Percentiles rank a stretch among this genome's conserved stretches.
phyloP scores from a whole-genome alignment of 2,329 filamentous ascomycete genomes.

The Scedosporium dehoogii region DNA sequence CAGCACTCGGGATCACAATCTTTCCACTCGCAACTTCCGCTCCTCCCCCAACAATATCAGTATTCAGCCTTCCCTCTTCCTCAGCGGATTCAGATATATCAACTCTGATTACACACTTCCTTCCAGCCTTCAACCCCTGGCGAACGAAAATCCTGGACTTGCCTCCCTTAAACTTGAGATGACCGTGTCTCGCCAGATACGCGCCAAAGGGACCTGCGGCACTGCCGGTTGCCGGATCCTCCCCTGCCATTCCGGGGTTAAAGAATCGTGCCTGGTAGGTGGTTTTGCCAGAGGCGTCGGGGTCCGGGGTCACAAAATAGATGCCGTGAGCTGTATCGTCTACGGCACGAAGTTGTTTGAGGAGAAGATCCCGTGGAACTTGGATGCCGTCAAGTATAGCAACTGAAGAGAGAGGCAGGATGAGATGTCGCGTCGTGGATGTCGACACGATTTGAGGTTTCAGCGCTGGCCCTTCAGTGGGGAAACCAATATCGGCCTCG shows the following conservation, averaged over 20 bases:
- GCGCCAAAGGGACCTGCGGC: constrained; percentile 13
- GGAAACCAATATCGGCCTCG: constrained; percentile 8
- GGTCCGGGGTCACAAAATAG: constrained; percentile 9
- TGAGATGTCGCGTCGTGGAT: constrained; percentile 11
- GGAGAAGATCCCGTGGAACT: constrained; percentile 10
- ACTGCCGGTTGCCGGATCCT: constrained; percentile 15
- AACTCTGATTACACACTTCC: neutral
- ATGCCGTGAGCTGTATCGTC: constrained; percentile 11
- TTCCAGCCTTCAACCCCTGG: neutral
- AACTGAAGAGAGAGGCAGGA: constrained; percentile 10
- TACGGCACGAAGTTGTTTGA: constrained; percentile 9
- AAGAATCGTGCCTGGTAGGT: constrained; percentile 14
- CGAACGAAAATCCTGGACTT: neutral
- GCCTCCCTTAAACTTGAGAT: neutral
- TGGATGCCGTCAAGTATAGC: constrained; percentile 7
- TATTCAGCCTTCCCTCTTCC: neutral
- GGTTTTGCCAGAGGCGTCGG: neutral
- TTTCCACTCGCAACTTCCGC: neutral
- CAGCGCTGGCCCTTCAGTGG: neutral
- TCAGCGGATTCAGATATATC: neutral
- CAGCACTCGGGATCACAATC: neutral
- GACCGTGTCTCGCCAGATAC: constrained; percentile 9
- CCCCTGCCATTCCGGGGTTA: constrained; percentile 13
- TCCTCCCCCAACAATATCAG: neutral
- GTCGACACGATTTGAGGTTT: constrained; percentile 12